These are phyloP conservation scores for Pyrrhoderma noxium DNA, from an alignment of 1,284 basidiomycete genomes.

Conservation along the genomic window DNA sequence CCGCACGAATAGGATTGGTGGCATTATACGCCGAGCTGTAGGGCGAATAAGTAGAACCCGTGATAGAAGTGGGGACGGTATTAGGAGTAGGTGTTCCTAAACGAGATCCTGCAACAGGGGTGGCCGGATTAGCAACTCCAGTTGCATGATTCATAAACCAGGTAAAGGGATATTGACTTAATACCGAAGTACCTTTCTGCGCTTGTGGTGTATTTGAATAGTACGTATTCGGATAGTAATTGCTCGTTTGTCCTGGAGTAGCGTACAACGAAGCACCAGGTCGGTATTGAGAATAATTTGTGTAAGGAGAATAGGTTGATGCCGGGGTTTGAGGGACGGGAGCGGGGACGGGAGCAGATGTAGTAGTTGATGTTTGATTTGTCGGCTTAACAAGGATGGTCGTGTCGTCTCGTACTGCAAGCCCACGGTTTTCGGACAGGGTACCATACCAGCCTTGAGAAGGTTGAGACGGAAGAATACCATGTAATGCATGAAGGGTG, in stretches of 20 bases:
- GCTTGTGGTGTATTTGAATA: conserved; percentile 10
- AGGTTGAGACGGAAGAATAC: conserved; percentile 52
- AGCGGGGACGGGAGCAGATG: conserved; percentile 29
- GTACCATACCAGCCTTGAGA: conserved; percentile 69
- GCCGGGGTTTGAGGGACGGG: conserved; percentile 22
- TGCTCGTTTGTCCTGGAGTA: background rate
- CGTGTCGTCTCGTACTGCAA: conserved; percentile 63
- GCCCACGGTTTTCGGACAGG: conserved; percentile 47
- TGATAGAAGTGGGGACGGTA: background rate
- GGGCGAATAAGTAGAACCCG: conserved; percentile 8
- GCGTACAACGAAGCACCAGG: background rate
- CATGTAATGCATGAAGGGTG: conserved; percentile 58
- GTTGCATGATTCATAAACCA: conserved; percentile 8
- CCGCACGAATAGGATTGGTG: conserved; percentile 12
- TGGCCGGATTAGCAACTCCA: background rate
- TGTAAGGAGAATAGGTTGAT: conserved; percentile 13
- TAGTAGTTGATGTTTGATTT: conserved; percentile 20
- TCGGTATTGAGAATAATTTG: conserved; percentile 7
- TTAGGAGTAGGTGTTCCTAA: conserved; percentile 12
- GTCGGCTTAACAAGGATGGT: conserved; percentile 57
- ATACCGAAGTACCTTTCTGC: conserved; percentile 1
- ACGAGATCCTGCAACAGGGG: conserved; percentile 8
- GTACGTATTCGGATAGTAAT: conserved; percentile 4
- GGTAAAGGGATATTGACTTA: conserved; percentile 12
- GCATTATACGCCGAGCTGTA: conserved; percentile 8